Evolutionary conservation across 148 eudicot genomes (phyloP).

Genomic region (Cornus kousa): DNA sequence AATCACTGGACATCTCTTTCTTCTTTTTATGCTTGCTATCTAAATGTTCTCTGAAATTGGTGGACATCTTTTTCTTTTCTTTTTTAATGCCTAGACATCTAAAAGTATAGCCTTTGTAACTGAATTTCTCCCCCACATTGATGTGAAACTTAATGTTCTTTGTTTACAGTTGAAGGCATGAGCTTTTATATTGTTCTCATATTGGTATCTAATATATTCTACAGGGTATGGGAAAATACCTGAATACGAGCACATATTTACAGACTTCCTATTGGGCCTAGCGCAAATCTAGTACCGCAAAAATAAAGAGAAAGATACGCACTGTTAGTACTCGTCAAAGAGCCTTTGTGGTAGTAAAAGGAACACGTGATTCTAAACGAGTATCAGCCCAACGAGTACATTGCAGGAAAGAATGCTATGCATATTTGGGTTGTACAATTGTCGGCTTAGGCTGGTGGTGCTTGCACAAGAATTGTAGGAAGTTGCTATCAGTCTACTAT

Average conservation of each 20-base stretch:
- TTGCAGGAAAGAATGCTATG: neutral
- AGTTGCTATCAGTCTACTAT: neutral
- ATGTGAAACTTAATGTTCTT: neutral
- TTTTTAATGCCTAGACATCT: too few relatives aligned
- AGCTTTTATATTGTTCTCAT: neutral
- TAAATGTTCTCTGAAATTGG: too few relatives aligned
- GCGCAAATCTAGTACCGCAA: constrained; percentile 29
- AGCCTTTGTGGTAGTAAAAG: constrained; percentile 3
- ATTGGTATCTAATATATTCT: neutral
- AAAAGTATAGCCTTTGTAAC: too few relatives aligned
- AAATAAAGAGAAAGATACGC: constrained; percentile 20
- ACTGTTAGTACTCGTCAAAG: constrained; percentile 9
- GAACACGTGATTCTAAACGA: too few relatives aligned
- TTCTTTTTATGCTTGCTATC: too few relatives aligned
- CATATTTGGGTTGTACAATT: too few relatives aligned
- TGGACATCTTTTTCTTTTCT: too few relatives aligned
- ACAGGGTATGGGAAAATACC: constrained; percentile 97
- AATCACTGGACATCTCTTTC: too few relatives aligned
- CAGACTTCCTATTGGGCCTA: constrained; percentile 75
- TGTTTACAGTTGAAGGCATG: neutral
- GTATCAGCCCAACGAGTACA: neutral
- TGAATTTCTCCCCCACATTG: too few relatives aligned
- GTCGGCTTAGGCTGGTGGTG: neutral
- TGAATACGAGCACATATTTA: constrained; percentile 85
- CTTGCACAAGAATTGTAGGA: neutral